Conservation (phyloP, 2,329 filamentous ascomycete genomes). For the Hirsutella minnesotensis region DNA sequence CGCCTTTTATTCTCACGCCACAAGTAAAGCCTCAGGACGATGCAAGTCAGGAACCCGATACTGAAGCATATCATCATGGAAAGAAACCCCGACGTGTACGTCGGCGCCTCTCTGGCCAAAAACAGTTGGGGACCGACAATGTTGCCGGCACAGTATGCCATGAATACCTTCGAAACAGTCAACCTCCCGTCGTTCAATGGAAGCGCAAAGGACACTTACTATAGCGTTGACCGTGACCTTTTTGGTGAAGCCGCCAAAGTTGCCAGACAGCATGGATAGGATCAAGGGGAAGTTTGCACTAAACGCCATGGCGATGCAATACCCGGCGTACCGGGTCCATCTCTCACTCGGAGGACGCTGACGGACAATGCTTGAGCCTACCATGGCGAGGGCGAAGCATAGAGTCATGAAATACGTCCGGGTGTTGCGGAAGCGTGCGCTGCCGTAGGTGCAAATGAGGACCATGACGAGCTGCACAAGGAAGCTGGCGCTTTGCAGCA, state of each 20-base stretch:
- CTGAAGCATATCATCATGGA: constrained; percentile 50
- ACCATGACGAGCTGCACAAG: constrained; percentile 13
- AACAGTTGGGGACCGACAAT: constrained; percentile 50
- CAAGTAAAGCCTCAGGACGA: constrained; percentile 38
- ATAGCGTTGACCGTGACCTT: constrained; percentile 46
- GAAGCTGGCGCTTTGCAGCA: constrained; percentile 10
- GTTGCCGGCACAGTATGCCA: constrained; percentile 49
- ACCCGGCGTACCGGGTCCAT: constrained; percentile 15
- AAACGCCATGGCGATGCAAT: constrained; percentile 42
- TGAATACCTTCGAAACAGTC: constrained; percentile 26
- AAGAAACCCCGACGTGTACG: constrained; percentile 49
- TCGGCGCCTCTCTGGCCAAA: constrained; percentile 41
- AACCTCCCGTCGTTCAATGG: background rate
- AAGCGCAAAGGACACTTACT: constrained; percentile 14
- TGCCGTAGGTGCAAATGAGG: constrained; percentile 9
- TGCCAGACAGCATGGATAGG: constrained; percentile 44
- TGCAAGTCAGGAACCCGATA: constrained; percentile 27
- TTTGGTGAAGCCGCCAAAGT: constrained; percentile 52
- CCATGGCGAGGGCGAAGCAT: constrained; percentile 9
- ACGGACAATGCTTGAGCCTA: constrained; percentile 13
- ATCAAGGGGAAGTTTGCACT: constrained; percentile 28
- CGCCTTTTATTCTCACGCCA: constrained; percentile 40
- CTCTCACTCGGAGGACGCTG: constrained; percentile 6
- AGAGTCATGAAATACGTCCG: constrained; percentile 14
- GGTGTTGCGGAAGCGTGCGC: constrained; percentile 12